Base-by-base conservation (phyloP, 1,284 basidiomycete species). In the Peniophora sp. region DNA sequence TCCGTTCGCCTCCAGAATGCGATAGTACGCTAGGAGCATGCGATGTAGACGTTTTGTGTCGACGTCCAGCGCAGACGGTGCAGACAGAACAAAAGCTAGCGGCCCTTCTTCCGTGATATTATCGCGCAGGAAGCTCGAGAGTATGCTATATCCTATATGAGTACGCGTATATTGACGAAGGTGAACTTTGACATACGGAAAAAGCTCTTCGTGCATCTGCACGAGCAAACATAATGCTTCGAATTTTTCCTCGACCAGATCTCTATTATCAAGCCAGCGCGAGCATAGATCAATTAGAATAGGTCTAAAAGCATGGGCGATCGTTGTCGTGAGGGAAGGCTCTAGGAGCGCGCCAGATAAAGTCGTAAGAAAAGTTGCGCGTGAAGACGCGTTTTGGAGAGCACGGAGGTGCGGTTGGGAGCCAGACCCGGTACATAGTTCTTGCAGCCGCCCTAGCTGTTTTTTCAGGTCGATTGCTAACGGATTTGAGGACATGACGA, bases 21-120 rank as follows among this genome's bases (percentile, higher is more conserved):
- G 85, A 60, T 88, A 89, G 62, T 92, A 90, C 1, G 87, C 79
- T 41, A 95, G 73, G 14, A 96, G 77, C 0, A 88, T 65, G 23
- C 72, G 69, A 36, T 93, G 89, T 3, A 91, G 66, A 16, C 73
- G 71, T 11, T 61, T 59, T 1, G 64, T 53, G 34, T 79, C 72
- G 45, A 78, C 52, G 3, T 62, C 55, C 11, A 62, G 52, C 3
- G 68, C 52, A 12, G 68, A 60, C 12, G 67, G 48, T 10, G 59
- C 52, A 10, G 60, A 54, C 36, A 63, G 57, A 5, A 80, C 58
- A 56, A 73, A 74, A 3, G 66, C 60, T 6, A 91, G 61, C 1
- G 81, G 83, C 0, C 89, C 86, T n/a, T 72, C 63, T 50, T 63
- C 58, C 66, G 63, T 52, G 74, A 70, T 25, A 85, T 61, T 38